phyloP scores from a whole-genome alignment of 2,329 filamentous ascomycete species.

The Chalaropsis ovoidea region DNA sequence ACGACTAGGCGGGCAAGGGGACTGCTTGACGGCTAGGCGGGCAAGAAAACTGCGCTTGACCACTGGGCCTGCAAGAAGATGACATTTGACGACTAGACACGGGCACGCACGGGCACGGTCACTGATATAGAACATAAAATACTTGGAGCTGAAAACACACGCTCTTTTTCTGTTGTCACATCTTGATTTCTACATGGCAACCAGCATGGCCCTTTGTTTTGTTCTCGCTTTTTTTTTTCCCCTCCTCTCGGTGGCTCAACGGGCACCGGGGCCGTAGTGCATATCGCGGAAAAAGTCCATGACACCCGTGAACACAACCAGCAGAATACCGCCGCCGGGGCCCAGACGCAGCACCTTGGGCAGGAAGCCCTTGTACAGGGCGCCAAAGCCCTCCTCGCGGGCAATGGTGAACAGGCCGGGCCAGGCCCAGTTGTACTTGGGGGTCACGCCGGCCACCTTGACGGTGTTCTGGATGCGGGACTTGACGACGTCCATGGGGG shows the following conservation, averaged over 20 bases:
- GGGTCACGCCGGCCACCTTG: slow-evolving; percentile 65
- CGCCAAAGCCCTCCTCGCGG: slow-evolving; percentile 83
- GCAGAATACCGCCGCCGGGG: slow-evolving; percentile 55
- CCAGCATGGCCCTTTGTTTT: slow-evolving; percentile 10
- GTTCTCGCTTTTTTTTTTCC: not conserved
- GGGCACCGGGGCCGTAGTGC: slow-evolving; percentile 28
- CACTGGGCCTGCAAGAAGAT: slow-evolving; percentile 38
- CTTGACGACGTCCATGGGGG: slow-evolving; percentile 95
- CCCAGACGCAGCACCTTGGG: slow-evolving; percentile 65
- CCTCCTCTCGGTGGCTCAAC: not conserved
- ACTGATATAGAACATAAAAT: not conserved
- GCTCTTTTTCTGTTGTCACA: not conserved
- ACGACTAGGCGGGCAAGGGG: slow-evolving; percentile 29
- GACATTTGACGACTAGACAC: slow-evolving; percentile 40
- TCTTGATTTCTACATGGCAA: slow-evolving; percentile 21
- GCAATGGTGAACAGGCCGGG: slow-evolving; percentile 75
- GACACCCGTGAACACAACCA: slow-evolving; percentile 77
- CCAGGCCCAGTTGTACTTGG: slow-evolving; percentile 99
- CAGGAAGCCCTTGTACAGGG: slow-evolving; percentile 94
- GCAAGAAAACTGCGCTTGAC: slow-evolving; percentile 49
- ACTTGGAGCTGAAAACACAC: not conserved
- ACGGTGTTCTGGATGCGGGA: slow-evolving; percentile 91
- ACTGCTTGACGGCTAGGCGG: slow-evolving; percentile 33
- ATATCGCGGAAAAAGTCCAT: slow-evolving; percentile 84
- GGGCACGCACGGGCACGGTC: not conserved